Evolutionary conservation across 2,329 filamentous ascomycete species (phyloP).

Genomic region (Amauroascus verrucosus): DNA sequence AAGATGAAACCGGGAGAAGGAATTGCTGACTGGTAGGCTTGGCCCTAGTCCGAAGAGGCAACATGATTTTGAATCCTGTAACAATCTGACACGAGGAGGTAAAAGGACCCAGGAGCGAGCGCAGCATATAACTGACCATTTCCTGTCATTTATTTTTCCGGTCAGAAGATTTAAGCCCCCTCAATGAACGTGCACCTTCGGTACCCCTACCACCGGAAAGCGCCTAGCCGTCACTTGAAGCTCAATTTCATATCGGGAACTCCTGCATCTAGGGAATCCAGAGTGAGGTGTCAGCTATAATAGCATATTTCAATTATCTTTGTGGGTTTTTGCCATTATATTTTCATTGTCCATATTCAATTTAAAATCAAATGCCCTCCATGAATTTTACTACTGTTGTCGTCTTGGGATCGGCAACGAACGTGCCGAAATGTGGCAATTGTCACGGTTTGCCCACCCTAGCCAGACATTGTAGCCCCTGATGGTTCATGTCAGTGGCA

Average conservation of each 20-base stretch:
- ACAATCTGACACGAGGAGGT: constrained; percentile 5
- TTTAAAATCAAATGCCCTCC: no score
- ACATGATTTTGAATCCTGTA: constrained; percentile 3
- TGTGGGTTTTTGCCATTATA: no score
- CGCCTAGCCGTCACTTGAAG: neutral
- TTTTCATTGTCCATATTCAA: no score
- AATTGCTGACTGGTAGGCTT: neutral
- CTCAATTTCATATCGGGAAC: neutral
- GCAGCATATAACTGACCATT: neutral
- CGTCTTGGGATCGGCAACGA: neutral
- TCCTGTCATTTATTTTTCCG: neutral
- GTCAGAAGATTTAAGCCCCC: neutral
- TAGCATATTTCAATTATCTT: no score
- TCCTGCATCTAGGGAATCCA: no score
- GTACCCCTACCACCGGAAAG: neutral
- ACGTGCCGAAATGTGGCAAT: neutral
- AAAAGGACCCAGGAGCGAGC: neutral
- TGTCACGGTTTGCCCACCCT: neutral
- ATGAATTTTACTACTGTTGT: no score
- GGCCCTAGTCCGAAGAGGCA: neutral
- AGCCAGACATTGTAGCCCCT: neutral
- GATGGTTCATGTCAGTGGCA: neutral
- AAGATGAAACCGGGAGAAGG: constrained; percentile 1
- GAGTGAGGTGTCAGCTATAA: no score
- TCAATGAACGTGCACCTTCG: neutral